phyloP scores from a whole-genome alignment of 768 basidiomycete genomes.

The Tephrocybe sp. region DNA sequence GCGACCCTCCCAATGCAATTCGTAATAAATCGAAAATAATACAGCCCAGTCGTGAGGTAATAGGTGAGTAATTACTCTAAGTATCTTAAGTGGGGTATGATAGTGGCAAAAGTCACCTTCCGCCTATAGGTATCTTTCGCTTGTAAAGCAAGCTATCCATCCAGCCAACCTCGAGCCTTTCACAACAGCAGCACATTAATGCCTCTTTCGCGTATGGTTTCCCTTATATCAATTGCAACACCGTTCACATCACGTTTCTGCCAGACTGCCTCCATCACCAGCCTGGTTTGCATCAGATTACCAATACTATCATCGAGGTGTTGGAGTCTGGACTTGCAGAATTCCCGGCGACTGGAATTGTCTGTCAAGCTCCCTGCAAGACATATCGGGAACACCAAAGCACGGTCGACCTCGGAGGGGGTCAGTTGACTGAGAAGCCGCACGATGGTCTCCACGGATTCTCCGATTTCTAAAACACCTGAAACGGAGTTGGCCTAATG shows the following conservation, averaged over 20 bases:
- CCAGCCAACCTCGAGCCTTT: neutral
- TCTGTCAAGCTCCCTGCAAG: constrained; percentile 75
- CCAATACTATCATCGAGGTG: constrained; percentile 58
- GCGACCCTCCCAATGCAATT: no score
- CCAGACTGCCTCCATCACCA: constrained; percentile 71
- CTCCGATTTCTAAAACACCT: constrained; percentile 70
- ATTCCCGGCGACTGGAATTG: constrained; percentile 54
- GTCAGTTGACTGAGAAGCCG: constrained; percentile 54
- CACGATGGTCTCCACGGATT: constrained; percentile 54
- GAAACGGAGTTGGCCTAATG: constrained; percentile 4
- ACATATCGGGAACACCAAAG: constrained; percentile 71
- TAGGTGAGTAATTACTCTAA: constrained; percentile 16
- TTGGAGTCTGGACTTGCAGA: constrained; percentile 57
- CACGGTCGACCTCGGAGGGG: constrained; percentile 62
- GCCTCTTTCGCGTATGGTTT: constrained; percentile 52
- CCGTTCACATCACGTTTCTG: constrained; percentile 60
- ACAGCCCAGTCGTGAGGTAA: constrained; percentile 1
- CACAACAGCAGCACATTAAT: constrained; percentile 53
- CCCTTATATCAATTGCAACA: constrained; percentile 58
- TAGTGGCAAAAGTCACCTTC: constrained; percentile 10
- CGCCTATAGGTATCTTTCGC: constrained; percentile 16
- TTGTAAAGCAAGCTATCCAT: constrained; percentile 3
- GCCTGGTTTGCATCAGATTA: constrained; percentile 55
- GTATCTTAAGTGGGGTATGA: constrained; percentile 17
- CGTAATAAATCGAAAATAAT: no score